Base-by-base conservation (phyloP, 129 eudicot genomes). In the Chrysanthemum seticuspe region DNA sequence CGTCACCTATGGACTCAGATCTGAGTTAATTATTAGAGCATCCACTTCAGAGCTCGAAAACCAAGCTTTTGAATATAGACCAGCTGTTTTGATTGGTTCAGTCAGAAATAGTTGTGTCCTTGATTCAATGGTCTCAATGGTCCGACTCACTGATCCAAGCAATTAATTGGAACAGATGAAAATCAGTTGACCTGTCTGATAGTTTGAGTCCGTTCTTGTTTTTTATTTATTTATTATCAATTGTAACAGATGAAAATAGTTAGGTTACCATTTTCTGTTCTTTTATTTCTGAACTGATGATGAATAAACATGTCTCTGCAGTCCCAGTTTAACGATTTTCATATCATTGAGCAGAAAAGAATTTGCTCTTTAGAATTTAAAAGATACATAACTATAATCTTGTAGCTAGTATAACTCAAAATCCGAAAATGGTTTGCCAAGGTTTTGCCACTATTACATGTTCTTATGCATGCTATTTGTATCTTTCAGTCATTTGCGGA, bases 401-500 rank as follows among this genome's bases (percentile, higher is more conserved):
- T 45, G 11, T 57, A 58, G 64, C 64, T 58, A 10, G 64, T 21
- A 58, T 21, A 58, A 58, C 21, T 18, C 29, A 51, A 19, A 29
- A 36, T 56, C 18, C 6, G 64, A 36, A 34, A 19, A 10, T 67
- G 45, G 4, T 66, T 16, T 67, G 34, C 54, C 31, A 52, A 10
- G 73, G 19, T 68, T 52, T 52, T 68, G 70, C 31, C 16, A 10
- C 45, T 10, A 23, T 23, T 67, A 68, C 2, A 23, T 49, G 44
- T 6, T 5, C 18, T 69, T 16, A 55, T 50, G 18, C n/a, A 31
- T 49, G 11, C 2, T 25, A 12, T n/a, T 15, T 64, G 27, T 54
- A 66, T 75, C 49, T 77, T 77, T 29, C 86, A 94, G 99, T 87
- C 96, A 19, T 90, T 94, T 81, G 97, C 94, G 70, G 97, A 94